Evolutionary conservation across 345 rosid species (phyloP).

Genomic region (Eucalyptus dawsonii): DNA sequence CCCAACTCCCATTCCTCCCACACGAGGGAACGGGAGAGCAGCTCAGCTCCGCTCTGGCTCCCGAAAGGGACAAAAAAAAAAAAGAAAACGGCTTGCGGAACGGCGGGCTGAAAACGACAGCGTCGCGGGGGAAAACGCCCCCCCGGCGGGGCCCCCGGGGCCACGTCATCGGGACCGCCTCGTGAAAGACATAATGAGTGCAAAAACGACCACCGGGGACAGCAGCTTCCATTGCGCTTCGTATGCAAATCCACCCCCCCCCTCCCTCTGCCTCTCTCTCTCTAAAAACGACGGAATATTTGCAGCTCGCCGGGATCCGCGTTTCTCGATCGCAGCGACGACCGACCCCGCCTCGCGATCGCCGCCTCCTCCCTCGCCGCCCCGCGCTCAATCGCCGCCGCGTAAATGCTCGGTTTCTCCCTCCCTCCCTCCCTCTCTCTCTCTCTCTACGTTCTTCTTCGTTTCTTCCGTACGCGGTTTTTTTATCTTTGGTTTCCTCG

Average conservation of each 20-base stretch:
- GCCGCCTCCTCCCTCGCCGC: slow-evolving; percentile 5
- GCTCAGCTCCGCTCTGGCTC: not conserved
- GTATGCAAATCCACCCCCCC: not conserved
- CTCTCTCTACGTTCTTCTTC: not conserved
- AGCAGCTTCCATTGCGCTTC: not conserved
- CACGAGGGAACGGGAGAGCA: not conserved
- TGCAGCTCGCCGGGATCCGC: slow-evolving; percentile 43
- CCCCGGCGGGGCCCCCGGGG: not conserved
- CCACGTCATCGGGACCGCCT: not conserved
- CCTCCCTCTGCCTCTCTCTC: not conserved
- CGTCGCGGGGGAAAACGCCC: not conserved
- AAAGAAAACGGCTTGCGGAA: not conserved
- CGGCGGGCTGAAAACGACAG: not conserved
- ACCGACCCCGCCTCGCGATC: not conserved
- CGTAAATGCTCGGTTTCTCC: not conserved
- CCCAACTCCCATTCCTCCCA: not conserved
- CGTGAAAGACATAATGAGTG: not conserved
- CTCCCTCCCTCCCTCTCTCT: not conserved
- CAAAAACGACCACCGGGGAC: not conserved
- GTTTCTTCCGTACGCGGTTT: not conserved
- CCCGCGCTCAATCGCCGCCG: slow-evolving; percentile 1
- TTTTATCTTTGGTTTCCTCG: not conserved
- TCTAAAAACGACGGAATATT: slow-evolving; percentile 15
- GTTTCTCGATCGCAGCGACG: slow-evolving; percentile 27
- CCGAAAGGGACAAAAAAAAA: not conserved